phyloP scores from a whole-genome alignment of 352 stramenopile species.

The Globisporangium viniferum region DNA sequence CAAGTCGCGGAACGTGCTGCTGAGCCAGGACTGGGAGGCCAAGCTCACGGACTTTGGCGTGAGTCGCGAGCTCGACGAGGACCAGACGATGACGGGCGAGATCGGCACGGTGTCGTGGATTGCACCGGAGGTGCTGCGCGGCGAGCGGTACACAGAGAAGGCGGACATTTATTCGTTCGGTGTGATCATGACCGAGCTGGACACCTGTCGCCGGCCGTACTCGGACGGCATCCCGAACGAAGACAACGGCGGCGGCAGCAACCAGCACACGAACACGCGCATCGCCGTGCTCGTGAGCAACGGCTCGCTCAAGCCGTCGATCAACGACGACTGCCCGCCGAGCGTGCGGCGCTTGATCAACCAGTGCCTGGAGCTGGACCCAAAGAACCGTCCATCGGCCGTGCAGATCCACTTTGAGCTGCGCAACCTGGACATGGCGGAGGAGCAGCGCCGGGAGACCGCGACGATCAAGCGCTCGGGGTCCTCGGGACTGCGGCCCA shows the following conservation, averaged over 20 bases:
- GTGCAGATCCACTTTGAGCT: slow-evolving; percentile 69
- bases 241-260: slow-evolving; percentile 14
- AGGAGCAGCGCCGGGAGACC: slow-evolving; percentile 7
- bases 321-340: slow-evolving; percentile 47
- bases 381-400: slow-evolving; percentile 50
- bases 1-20: slow-evolving; percentile 79
- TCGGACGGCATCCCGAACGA: slow-evolving; percentile 18
- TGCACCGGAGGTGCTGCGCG: slow-evolving; percentile 30
- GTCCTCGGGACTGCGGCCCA: neutral
- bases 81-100: slow-evolving; percentile 33
- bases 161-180: slow-evolving; percentile 33
- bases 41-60: slow-evolving; percentile 28
- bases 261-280: slow-evolving; percentile 21
- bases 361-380: slow-evolving; percentile 50
- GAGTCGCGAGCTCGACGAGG: slow-evolving; percentile 21
- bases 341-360: slow-evolving; percentile 42
- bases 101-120: slow-evolving; percentile 36
- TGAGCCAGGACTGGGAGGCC: slow-evolving; percentile 18
- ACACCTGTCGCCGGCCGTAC: slow-evolving; percentile 34
- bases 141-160: slow-evolving; percentile 25
- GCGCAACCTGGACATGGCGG: slow-evolving; percentile 19
- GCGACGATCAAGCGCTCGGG: neutral
- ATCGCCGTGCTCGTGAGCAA: slow-evolving; percentile 58
- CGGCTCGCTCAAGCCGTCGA: slow-evolving; percentile 38
- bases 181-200: slow-evolving; percentile 37